Percentiles rank a stretch among this genome's conserved stretches.
phyloP scores from a whole-genome alignment of 2,329 filamentous ascomycete species.

The Aspergillus texensis region DNA sequence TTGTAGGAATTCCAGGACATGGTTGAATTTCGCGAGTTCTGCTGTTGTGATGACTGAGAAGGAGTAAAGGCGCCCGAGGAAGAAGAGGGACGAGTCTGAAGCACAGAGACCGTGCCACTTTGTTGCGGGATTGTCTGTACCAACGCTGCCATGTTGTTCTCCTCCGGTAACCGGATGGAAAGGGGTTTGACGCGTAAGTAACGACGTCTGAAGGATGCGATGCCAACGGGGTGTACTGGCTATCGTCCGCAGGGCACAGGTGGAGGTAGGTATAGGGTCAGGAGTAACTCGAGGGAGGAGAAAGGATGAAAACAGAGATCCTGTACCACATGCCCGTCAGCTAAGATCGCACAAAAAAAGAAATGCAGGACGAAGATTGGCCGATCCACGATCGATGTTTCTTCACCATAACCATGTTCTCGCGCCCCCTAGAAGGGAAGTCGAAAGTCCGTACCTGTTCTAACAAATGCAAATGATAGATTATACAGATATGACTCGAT shows the following conservation, averaged over 20 bases:
- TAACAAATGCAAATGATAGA: conserved; percentile 29
- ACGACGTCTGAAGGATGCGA: conserved; percentile 20
- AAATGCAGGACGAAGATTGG: conserved; percentile 19
- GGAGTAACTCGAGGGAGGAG: conserved; percentile 21
- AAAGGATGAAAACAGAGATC: conserved; percentile 22
- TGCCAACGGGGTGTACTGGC: conserved; percentile 14
- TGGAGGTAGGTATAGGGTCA: conserved; percentile 18
- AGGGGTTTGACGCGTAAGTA: conserved; percentile 25
- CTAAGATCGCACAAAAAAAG: conserved; percentile 22
- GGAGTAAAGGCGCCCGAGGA: conserved; percentile 60
- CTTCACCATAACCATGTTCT: conserved; percentile 8
- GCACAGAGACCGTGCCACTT: conserved; percentile 71
- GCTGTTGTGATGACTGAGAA: conserved; percentile 39
- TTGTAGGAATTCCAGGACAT: conserved; percentile 48
- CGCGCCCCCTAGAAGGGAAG: conserved; percentile 5
- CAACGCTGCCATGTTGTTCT: conserved; percentile 75
- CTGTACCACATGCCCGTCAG: conserved; percentile 32
- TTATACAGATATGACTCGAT: conserved; percentile 35
- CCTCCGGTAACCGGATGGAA: conserved; percentile 22
- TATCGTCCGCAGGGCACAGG: conserved; percentile 12
- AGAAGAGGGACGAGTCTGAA: conserved; percentile 71
- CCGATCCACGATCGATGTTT: conserved; percentile 13
- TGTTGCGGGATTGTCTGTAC: conserved; percentile 80
- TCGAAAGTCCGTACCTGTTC: conserved; percentile 31
- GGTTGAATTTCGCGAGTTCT: conserved; percentile 40